These are phyloP conservation scores for Candida sakaeoensis DNA, from an alignment of 805 yeast genomes.

Conservation along the genomic window DNA sequence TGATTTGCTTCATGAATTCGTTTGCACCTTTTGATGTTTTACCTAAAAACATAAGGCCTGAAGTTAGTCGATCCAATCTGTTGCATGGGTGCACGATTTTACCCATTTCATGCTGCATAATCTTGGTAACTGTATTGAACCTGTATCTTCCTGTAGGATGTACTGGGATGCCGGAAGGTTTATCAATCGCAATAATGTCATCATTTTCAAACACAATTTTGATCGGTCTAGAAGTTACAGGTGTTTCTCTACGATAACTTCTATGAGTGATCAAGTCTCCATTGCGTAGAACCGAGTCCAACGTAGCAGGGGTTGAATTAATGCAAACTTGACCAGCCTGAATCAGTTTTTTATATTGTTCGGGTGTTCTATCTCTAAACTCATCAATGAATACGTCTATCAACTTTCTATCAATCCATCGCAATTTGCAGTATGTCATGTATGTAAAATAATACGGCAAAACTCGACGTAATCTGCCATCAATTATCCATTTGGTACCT, in stretches of 20 bases:
- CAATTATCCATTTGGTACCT: constrained; percentile 53
- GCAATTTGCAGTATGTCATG: constrained; percentile 80
- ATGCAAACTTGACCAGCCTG: constrained; percentile 66
- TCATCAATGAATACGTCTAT: constrained; percentile 80
- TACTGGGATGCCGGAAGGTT: constrained; percentile 92
- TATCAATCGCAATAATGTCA: constrained; percentile 76
- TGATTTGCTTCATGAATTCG: constrained; percentile 62
- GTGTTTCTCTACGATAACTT: constrained; percentile 87
- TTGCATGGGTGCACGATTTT: constrained; percentile 73
- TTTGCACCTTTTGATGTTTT: constrained; percentile 79
- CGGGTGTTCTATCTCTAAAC: constrained; percentile 73
- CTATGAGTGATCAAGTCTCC: constrained; percentile 82
- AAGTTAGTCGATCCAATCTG: constrained; percentile 83
- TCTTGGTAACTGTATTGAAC: constrained; percentile 70
- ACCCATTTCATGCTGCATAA: constrained; percentile 68
- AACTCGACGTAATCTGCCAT: constrained; percentile 65
- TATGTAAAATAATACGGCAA: constrained; percentile 87
- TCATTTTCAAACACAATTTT: constrained; percentile 72
- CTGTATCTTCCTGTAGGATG: constrained; percentile 91
- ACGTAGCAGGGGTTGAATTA: constrained; percentile 60
- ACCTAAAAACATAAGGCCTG: constrained; percentile 91
- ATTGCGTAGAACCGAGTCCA: constrained; percentile 65
- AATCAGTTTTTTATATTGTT: constrained; percentile 53
- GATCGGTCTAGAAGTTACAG: constrained; percentile 60
- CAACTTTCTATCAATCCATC: constrained; percentile 87